These are phyloP conservation scores for Corymbia calophylla DNA, from an alignment of 441 rosid species.

Conservation along the genomic window DNA sequence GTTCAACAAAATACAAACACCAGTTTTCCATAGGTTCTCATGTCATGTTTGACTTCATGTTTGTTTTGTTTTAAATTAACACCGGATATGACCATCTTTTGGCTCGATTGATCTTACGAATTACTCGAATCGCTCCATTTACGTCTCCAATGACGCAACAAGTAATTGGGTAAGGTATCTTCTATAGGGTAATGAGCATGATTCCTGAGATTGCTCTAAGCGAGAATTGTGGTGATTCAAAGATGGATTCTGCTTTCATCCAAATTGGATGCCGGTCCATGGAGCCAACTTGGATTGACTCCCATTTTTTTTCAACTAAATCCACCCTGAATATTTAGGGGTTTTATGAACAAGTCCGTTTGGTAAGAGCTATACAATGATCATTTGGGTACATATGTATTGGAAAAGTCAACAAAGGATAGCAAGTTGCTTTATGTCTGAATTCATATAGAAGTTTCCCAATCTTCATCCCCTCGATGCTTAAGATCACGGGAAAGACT, in stretches of 20 bases:
- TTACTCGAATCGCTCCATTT: background rate
- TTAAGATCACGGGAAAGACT: background rate
- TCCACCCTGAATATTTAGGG: background rate
- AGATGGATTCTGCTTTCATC: accelerated
- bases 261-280: background rate
- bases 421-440: background rate
- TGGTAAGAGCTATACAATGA: background rate
- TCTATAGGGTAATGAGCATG: background rate
- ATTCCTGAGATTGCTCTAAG: background rate
- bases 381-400: background rate
- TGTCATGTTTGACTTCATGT: background rate
- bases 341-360: background rate
- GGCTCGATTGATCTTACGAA: background rate
- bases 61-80: background rate
- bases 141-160: background rate
- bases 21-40: background rate
- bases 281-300: background rate
- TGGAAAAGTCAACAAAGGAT: background rate
- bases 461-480: background rate
- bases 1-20: background rate
- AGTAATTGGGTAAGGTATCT: background rate
- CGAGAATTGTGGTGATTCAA: background rate
- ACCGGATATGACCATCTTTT: background rate
- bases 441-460: background rate
- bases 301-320: background rate